phyloP scores from a whole-genome alignment of 495 filamentous ascomycete genomes.

The Hyaloscypha finlandica region DNA sequence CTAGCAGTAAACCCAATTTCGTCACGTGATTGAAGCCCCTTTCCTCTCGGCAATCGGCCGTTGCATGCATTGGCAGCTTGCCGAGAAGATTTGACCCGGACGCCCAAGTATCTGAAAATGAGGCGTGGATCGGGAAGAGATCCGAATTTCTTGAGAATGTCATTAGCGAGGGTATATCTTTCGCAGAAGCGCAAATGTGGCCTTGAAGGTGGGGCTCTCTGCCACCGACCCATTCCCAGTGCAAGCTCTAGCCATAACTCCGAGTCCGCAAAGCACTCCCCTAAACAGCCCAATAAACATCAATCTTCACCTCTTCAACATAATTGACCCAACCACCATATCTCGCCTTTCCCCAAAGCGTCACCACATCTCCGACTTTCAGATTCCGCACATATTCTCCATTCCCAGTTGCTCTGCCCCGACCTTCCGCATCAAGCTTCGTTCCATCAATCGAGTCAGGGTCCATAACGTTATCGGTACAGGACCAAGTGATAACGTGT shows the following conservation, averaged over 20 bases:
- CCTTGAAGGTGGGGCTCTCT: too few relatives aligned
- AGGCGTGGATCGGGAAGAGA: too few relatives aligned
- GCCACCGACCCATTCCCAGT: too few relatives aligned
- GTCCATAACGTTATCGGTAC: conserved; percentile 46
- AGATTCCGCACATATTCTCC: conserved; percentile 58
- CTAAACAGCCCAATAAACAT: conserved; percentile 65
- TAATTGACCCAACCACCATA: conserved; percentile 65
- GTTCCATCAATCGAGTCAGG: conserved; percentile 48
- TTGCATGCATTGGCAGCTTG: too few relatives aligned
- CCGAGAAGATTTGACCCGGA: too few relatives aligned
- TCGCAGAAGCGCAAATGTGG: too few relatives aligned
- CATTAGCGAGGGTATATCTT: too few relatives aligned
- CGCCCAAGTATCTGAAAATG: too few relatives aligned
- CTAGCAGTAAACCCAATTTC: too few relatives aligned
- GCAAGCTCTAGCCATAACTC: background rate
- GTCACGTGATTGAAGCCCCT: too few relatives aligned
- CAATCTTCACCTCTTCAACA: conserved; percentile 55
- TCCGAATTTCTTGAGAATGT: too few relatives aligned
- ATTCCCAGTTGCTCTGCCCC: conserved; percentile 56
- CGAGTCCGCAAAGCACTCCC: background rate
- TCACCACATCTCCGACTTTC: conserved; percentile 64
- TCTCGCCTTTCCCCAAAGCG: conserved; percentile 63
- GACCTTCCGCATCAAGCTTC: conserved; percentile 42
- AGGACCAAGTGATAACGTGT: conserved; percentile 59
- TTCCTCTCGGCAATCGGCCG: too few relatives aligned